Evolutionary conservation across 148 eudicot species (phyloP).

Genomic region (Rhododendron mucronatum): DNA sequence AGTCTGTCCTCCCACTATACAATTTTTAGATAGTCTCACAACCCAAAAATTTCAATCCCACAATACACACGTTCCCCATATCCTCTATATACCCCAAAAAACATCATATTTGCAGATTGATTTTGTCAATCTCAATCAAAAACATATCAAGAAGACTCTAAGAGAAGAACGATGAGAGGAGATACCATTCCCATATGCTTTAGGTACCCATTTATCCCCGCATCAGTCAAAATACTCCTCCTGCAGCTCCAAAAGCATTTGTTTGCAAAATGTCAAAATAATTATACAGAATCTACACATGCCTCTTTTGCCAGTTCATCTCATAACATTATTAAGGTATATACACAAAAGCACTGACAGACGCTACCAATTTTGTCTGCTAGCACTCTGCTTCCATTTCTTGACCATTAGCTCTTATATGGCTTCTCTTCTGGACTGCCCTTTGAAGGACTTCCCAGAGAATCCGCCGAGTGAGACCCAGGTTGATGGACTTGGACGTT

Average conservation of each 20-base stretch:
- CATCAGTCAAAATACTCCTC: constrained; percentile 14
- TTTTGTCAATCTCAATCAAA: neutral
- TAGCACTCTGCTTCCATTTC: constrained; percentile 15
- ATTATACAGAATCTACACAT: constrained; percentile 29
- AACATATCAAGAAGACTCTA: constrained; percentile 7
- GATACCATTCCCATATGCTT: constrained; percentile 5
- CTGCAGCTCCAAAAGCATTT: constrained; percentile 13
- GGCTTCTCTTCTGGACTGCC: constrained; percentile 36
- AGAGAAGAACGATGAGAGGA: neutral
- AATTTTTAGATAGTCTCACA: constrained; percentile 1
- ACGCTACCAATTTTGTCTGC: constrained; percentile 17
- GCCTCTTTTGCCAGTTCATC: constrained; percentile 8
- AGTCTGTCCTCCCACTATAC: constrained; percentile 1
- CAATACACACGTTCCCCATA: neutral
- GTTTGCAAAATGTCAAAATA: constrained; percentile 19
- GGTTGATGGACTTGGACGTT: constrained; percentile 35
- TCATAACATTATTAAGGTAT: constrained; percentile 36
- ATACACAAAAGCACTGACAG: constrained; percentile 28
- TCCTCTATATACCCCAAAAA: constrained; percentile 5
- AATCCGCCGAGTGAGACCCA: constrained; percentile 28
- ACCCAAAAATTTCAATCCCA: neutral
- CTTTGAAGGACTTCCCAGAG: constrained; percentile 26
- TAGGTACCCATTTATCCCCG: neutral
- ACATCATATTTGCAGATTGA: constrained; percentile 8
- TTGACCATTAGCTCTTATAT: constrained; percentile 31